A percentile compares a stretch with the other conserved stretches of the same genome.
Evolutionary conservation across 805 yeast species (phyloP).

Genomic region (Limtongia smithiae): DNA sequence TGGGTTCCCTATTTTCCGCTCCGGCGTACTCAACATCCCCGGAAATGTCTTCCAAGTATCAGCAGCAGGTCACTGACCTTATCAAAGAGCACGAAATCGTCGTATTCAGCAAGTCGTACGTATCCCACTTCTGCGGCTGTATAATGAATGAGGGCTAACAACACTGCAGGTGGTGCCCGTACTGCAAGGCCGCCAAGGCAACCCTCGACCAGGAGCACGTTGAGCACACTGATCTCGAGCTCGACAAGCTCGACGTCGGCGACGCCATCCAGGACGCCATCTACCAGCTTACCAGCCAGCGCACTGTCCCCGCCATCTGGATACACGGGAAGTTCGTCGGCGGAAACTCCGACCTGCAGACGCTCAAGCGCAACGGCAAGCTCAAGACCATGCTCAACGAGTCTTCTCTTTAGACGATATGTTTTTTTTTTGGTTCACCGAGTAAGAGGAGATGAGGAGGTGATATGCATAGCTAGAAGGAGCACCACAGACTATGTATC

Average conservation of each 20-base stretch:
- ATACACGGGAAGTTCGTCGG: slow-evolving; percentile 92
- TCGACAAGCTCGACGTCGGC: slow-evolving; percentile 54
- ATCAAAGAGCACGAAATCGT: slow-evolving; percentile 66
- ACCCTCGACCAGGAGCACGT: slow-evolving; percentile 41
- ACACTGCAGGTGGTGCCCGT: slow-evolving; percentile 29
- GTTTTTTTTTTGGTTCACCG: background rate
- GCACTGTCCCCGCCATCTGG: slow-evolving; percentile 89
- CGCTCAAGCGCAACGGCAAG: slow-evolving; percentile 58
- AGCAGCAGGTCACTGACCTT: slow-evolving; percentile 46
- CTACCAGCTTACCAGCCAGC: slow-evolving; percentile 74
- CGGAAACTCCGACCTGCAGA: slow-evolving; percentile 87
- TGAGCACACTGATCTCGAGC: slow-evolving; percentile 43
- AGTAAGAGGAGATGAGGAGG: too few relatives aligned
- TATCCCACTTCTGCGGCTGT: slow-evolving; percentile 46
- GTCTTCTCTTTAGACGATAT: slow-evolving; percentile 12
- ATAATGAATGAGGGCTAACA: slow-evolving; percentile 29
- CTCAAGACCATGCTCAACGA: slow-evolving; percentile 43
- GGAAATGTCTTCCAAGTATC: slow-evolving; percentile 25
- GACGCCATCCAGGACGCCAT: slow-evolving; percentile 77
- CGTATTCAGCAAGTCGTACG: slow-evolving; percentile 75
- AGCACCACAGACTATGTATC: too few relatives aligned
- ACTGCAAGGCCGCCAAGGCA: slow-evolving; percentile 46
- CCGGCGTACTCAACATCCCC: slow-evolving; percentile 5
- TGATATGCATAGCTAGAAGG: too few relatives aligned
- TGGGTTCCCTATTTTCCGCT: slow-evolving; percentile 5